Conservation (phyloP, 306 rosid genomes). For the Dicorynia guianensis region DNA sequence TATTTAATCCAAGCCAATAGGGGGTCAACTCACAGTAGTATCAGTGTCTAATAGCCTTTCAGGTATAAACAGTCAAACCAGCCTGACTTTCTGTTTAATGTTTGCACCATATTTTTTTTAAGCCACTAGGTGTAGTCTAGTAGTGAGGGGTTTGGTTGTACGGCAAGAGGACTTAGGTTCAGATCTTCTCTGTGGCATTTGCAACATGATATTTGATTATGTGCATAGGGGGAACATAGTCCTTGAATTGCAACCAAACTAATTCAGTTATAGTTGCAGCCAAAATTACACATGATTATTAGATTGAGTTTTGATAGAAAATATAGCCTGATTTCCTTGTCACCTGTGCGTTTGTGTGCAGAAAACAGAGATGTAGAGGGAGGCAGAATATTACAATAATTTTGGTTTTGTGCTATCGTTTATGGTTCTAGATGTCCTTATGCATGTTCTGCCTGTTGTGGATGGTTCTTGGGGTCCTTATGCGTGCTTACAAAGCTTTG, state of each 20-base stretch:
- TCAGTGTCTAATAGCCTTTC: too few relatives aligned
- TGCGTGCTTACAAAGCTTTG: background rate
- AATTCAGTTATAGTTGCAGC: constrained; percentile 14
- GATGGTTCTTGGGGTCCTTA: background rate
- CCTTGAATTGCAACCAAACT: constrained; percentile 12
- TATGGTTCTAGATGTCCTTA: background rate
- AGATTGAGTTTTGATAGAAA: constrained; percentile 1
- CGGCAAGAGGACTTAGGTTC: too few relatives aligned
- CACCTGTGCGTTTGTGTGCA: background rate
- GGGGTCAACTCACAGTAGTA: too few relatives aligned
- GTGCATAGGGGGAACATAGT: background rate
- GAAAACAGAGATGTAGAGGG: background rate
- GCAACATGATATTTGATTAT: background rate
- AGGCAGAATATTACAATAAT: background rate
- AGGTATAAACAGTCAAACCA: too few relatives aligned
- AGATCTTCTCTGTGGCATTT: too few relatives aligned
- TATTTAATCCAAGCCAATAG: too few relatives aligned
- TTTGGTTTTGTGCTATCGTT: background rate
- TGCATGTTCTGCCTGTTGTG: too few relatives aligned
- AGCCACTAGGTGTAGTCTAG: too few relatives aligned
- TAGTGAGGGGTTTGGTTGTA: too few relatives aligned
- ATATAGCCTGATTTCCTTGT: background rate
- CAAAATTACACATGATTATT: background rate
- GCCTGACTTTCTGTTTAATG: too few relatives aligned
- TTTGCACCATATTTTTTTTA: too few relatives aligned